Evolutionary conservation across 2,329 filamentous ascomycete genomes (phyloP), one percentile per base, ranked within the genome.

Genomic region (Pseudopyrenochaeta lycopersici): DNA sequence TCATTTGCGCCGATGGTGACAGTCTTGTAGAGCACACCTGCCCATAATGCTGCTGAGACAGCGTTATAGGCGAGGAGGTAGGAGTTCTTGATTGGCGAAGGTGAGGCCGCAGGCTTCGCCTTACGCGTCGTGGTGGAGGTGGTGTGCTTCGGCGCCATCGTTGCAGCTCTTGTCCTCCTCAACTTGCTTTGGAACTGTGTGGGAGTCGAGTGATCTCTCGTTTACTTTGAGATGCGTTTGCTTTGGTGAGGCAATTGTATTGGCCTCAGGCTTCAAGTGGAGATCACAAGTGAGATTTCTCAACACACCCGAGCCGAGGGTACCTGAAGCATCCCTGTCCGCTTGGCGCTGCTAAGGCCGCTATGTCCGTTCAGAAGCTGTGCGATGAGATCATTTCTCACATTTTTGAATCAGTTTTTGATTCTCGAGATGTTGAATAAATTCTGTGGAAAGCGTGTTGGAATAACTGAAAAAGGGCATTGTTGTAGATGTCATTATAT

Each of bases 11-110:
- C 72, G 18, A 89, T 82, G 49, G 87, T 77, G 21, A 88, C 67
- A 2, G 90, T 88, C 55, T 90, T 86, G 49, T 85, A 84, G 35
- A 97, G 85, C 48, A 97, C 88, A 15, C 86, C 85, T 35, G 84
- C 78, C 95, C 95, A 99, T 47, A 94, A 85, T 18, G 87, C 73
- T 56, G 92, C 86, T 47, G 89, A 96, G 61, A 88, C 71, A 67
- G 87, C 83, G 78, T 98, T 98, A 85, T 98, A 99, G 66, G 88
- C 80, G 70, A 93, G 83, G 48, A 98, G 86, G 80, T 97, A 97
- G 5, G 64, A 46, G 12, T 62, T 70, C 32, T 74, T 74, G 38
- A 69, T 35, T 6, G 54, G 63, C 23, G 52, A 60, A 15, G 39
- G n/a, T n/a, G 46, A 27, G 31, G 56, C 27, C 10, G 49, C 36